Evolutionary conservation across 805 yeast species (phyloP).

Genomic region (Sugiyamaella qingdaonensis): DNA sequence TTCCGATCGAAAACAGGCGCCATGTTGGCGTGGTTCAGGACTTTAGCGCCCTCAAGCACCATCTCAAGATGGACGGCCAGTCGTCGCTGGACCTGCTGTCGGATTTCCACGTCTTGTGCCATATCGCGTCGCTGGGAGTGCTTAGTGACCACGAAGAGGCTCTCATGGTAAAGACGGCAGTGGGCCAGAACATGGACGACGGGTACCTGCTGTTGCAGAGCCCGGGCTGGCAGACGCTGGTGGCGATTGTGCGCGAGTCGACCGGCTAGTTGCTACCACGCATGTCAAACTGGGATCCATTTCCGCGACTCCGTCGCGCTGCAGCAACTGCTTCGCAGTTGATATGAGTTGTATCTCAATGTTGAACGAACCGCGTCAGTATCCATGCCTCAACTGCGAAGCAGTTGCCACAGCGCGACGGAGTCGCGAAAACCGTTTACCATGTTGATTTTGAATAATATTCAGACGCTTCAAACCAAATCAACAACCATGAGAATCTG

Average conservation of each 20-base stretch:
- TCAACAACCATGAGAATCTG: too few relatives aligned
- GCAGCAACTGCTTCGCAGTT: too few relatives aligned
- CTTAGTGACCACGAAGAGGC: conserved; percentile 53
- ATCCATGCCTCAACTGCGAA: too few relatives aligned
- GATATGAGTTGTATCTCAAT: too few relatives aligned
- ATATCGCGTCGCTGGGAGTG: conserved; percentile 53
- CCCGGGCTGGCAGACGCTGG: conserved; percentile 80
- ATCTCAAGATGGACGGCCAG: conserved; percentile 39
- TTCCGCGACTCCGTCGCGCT: too few relatives aligned
- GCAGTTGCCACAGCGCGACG: too few relatives aligned
- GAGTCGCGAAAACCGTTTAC: too few relatives aligned
- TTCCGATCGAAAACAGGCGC: conserved; percentile 78
- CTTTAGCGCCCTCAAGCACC: conserved; percentile 48
- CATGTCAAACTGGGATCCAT: too few relatives aligned
- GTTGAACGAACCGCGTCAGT: too few relatives aligned
- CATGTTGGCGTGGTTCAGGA: conserved; percentile 73
- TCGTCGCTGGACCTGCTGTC: conserved; percentile 40
- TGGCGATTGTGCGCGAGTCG: conserved; percentile 43
- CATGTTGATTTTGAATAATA: too few relatives aligned
- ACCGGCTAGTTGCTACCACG: background rate
- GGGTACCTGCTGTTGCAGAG: conserved; percentile 51
- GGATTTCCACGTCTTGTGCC: conserved; percentile 76
- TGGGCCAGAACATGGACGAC: conserved; percentile 39
- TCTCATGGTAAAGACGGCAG: conserved; percentile 47
- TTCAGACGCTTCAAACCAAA: too few relatives aligned